Evolutionary conservation across 2,329 filamentous ascomycete genomes (phyloP), one percentile per base, ranked within the genome.

Genomic region (Reticulascus tulasneorum): DNA sequence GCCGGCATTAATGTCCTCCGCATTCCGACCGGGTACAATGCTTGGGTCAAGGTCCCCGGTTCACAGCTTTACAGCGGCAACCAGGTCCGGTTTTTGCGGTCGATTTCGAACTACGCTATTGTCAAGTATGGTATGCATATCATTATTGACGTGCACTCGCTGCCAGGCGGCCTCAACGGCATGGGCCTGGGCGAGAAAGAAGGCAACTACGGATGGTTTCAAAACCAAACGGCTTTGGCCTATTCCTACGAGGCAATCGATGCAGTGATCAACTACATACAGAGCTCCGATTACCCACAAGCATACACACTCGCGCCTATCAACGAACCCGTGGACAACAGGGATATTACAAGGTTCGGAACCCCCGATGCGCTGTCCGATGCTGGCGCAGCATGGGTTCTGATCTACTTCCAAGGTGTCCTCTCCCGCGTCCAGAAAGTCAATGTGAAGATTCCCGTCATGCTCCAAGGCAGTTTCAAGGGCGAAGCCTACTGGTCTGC

Each of bases 321-420:
- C 16, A 32, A 37, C 11, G 27, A 37, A 18, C 35, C 35, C n/a
- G 35, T 25, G 11, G 35, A 37, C 10, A 37, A 37, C 28, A 27
- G 35, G 7, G 35, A 37, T 19, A 25, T 32, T 19, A 25, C 35
- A 8, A 37, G 32, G 22, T 37, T 37, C 11, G 35, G 35, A 12
- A 32, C 27, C 5, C 28, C 35, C 9, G 35, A 37, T n/a, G 27
- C 35, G 6, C 28, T 37, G 7, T 30, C 22, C 22, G 27, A 31
- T 4, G 9, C 8, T n/a, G 35, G 35, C n/a, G 35, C 35, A 13
- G 16, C 35, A 8, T 37, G 35, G 35, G 35, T 37, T 11, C 22
- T 23, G 7, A 25, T 26, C 12, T 37, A 31, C 5, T 25, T 37
- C 23, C 30, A 37, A 16, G 35, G 35, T 1, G 27, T 37, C 12